These are phyloP conservation scores for Tuber magnatum DNA, from an alignment of 495 filamentous ascomycete genomes.

Conservation along the genomic window DNA sequence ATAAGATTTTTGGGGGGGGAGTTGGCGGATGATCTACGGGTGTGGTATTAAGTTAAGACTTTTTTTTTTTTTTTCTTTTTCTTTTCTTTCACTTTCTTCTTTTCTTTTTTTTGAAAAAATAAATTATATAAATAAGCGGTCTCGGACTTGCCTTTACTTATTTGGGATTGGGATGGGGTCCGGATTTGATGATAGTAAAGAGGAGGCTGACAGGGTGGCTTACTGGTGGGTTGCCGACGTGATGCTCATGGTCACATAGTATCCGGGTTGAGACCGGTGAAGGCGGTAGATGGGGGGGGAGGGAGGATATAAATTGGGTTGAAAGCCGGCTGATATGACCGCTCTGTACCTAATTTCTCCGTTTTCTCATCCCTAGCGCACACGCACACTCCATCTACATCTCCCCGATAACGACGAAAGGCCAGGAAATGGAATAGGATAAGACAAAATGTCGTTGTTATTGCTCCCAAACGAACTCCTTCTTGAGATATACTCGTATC, in stretches of 20 bases:
- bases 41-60: neutral
- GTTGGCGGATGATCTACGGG: neutral
- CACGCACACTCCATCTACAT: neutral
- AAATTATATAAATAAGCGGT: no score
- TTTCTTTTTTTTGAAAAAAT: no score
- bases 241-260: neutral
- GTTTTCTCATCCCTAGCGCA: neutral
- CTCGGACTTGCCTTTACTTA: neutral
- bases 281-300: no score
- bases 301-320: neutral
- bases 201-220: neutral
- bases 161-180: neutral
- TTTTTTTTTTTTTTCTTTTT: neutral
- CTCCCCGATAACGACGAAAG: neutral
- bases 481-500: neutral
- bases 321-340: neutral
- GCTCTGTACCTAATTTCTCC: neutral
- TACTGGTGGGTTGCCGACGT: neutral
- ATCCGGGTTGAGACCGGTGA: neutral
- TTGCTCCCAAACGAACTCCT: neutral
- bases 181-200: neutral
- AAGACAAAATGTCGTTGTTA: neutral
- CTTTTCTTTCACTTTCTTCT: neutral
- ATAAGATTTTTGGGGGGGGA: neutral
- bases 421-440: neutral